Evolutionary conservation across 228 moss, liverwort and hornwort species (phyloP).

Genomic region (Sphagnum magellanicum): DNA sequence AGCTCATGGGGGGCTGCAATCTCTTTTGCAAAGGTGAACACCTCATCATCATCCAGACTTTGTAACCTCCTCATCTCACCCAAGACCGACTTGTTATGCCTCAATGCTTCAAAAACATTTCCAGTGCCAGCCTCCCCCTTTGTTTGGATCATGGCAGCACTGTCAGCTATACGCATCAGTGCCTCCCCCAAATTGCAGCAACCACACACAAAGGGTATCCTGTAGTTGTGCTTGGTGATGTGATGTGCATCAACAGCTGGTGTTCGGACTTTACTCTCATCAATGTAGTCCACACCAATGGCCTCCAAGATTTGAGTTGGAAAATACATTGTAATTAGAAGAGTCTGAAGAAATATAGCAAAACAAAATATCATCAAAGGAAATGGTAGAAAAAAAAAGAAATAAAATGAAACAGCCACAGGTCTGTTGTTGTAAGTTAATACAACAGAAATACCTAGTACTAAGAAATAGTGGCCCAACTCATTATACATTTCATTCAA

Average conservation of each 20-base stretch:
- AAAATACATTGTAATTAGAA: too few relatives aligned
- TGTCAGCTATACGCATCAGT: conserved; percentile 44
- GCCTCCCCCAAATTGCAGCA: conserved; percentile 53
- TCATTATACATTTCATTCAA: too few relatives aligned
- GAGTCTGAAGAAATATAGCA: too few relatives aligned
- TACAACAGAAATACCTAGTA: too few relatives aligned
- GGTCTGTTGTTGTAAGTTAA: too few relatives aligned
- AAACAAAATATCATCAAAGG: too few relatives aligned
- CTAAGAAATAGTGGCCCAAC: too few relatives aligned
- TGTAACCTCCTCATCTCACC: conserved; percentile 52
- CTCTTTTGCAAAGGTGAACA: conserved; percentile 54
- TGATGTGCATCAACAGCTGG: conserved; percentile 48
- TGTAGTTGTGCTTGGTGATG: conserved; percentile 56
- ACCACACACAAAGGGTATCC: conserved; percentile 54
- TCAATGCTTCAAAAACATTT: conserved; percentile 51
- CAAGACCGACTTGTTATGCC: conserved; percentile 47
- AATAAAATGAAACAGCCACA: too few relatives aligned
- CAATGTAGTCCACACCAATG: conserved; percentile 53
- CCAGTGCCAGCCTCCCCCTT: conserved; percentile 61
- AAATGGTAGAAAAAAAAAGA: too few relatives aligned
- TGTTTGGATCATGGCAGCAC: conserved; percentile 56
- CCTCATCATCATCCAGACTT: conserved; percentile 44
- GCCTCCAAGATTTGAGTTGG: conserved; percentile 45
- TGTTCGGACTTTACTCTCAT: conserved; percentile 54
- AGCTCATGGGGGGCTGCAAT: conserved; percentile 50